Evolutionary conservation across 2,329 filamentous ascomycete species (phyloP), one percentile per base, ranked within the genome.

Genomic region (Clarireedia monteithiana): DNA sequence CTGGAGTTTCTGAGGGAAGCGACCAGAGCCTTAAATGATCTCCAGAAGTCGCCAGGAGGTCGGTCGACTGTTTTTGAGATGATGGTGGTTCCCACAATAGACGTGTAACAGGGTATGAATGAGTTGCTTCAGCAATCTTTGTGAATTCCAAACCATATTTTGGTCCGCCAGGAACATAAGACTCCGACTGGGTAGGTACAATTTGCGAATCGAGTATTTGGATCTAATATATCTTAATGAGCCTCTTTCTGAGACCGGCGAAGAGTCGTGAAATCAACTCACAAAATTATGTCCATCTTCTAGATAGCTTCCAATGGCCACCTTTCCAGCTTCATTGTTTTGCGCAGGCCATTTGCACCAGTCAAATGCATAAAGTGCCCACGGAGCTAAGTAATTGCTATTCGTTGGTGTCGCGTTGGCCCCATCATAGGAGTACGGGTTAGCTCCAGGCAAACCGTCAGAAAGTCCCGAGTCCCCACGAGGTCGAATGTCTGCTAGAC

Each of bases 211-310:
- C 91, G 60, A 97, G 80, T 61, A 99, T 96, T 88, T 97, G 94
- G 62, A 97, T 97, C 90, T 95, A 49, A 42, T 2, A 40, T 10
- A n/a, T 24, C 10, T 23, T 40, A 17, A 34, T 53, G 27, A 48
- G 50, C n/a, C 48, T 12, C n/a, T 6, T 30, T n/a, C 30, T 49
- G 12, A 12, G 23, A 23, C 7, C 23, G 10, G 14, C 23, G 20
- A 15, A 12, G n/a, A 30, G 48, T 4, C 14, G 36, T 6, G 12
- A 17, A 5, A 3, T 14, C 27, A 38, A 72, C 82, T 66, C 76
- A 96, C 91, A 77, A 95, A 99, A 70, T 99, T 99, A 74, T 99
- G 94, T 5, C 91, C 92, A 72, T 99, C 94, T 73, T 99, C 94
- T 51, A 97, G 75, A 70, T 97, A 97, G 75, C 94, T 99, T 58